Percentiles rank a stretch among this genome's conserved stretches.
Evolutionary conservation across 805 yeast species (phyloP).

Genomic region (Pichia nanzhaoensis): DNA sequence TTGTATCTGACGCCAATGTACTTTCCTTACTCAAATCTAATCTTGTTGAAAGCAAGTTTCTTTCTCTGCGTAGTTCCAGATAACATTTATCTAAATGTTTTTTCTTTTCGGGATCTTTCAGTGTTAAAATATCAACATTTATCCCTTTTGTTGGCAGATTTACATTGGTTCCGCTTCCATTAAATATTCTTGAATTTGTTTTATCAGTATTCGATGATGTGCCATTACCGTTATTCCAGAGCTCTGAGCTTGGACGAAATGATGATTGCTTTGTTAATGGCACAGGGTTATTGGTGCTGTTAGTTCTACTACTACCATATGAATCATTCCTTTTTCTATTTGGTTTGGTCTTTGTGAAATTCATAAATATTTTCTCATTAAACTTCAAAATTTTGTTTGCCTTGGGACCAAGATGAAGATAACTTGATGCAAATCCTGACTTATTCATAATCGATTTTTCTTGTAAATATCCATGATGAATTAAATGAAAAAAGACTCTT

Average conservation of each 20-base stretch:
- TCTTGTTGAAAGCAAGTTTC: constrained; percentile 38
- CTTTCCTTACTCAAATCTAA: constrained; percentile 31
- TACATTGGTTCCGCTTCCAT: constrained; percentile 2
- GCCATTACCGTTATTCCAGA: constrained; percentile 2
- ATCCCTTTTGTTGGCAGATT: constrained; percentile 13
- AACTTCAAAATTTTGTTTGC: constrained; percentile 40
- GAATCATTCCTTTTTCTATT: background rate
- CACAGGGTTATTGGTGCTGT: background rate
- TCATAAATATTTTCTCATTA: constrained; percentile 41
- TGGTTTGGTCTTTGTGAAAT: constrained; percentile 28
- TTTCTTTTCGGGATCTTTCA: constrained; percentile 21
- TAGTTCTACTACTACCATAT: background rate
- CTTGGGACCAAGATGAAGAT: constrained; percentile 56
- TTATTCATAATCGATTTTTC: constrained; percentile 65
- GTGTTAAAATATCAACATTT: constrained; percentile 9
- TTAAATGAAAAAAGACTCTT: constrained; percentile 72
- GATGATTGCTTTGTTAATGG: constrained; percentile 6
- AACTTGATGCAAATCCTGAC: constrained; percentile 76
- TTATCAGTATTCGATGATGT: background rate
- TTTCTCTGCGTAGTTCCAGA: constrained; percentile 32
- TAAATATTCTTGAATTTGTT: constrained; percentile 6
- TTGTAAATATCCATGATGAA: constrained; percentile 55
- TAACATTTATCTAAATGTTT: constrained; percentile 28
- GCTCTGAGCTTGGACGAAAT: constrained; percentile 12
- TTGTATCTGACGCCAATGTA: constrained; percentile 32